Percentiles rank a stretch among this genome's conserved stretches.
Conservation (phyloP, 805 yeast genomes). For the Candida railenensis region DNA sequence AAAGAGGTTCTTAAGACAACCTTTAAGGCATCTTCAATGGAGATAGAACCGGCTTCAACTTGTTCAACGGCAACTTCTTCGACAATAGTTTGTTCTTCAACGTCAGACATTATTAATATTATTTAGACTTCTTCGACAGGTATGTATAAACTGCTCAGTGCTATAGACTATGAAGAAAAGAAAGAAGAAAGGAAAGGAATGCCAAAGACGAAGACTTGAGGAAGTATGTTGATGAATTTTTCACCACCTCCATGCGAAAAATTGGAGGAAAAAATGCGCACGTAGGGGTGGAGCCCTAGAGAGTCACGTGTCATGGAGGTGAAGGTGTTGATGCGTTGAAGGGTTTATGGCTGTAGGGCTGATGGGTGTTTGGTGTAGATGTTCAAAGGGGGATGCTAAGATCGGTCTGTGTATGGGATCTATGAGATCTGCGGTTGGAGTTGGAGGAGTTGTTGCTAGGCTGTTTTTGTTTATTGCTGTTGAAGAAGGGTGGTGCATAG, state of each 20-base stretch:
- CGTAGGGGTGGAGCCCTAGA: slow-evolving; percentile 18
- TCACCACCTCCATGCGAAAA: not conserved
- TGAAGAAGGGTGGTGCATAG: too few species aligned
- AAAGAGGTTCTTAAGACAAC: slow-evolving; percentile 97
- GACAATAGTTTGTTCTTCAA: slow-evolving; percentile 81
- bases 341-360: too few species aligned
- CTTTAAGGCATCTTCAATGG: slow-evolving; percentile 98
- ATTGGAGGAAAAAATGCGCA: not conserved
- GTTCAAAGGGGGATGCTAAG: too few species aligned
- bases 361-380: too few species aligned
- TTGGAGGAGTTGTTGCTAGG: too few species aligned
- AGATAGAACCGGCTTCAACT: slow-evolving; percentile 84
- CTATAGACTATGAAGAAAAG: slow-evolving; percentile 16
- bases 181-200: slow-evolving; percentile 5
- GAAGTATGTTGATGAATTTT: slow-evolving; percentile 9
- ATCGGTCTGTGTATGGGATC: too few species aligned
- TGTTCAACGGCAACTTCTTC: slow-evolving; percentile 83
- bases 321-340: too few species aligned
- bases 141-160: slow-evolving; percentile 54
- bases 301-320: slow-evolving; percentile 4
- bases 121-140: slow-evolving; percentile 73
- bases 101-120: slow-evolving; percentile 77
- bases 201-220: slow-evolving; percentile 7
- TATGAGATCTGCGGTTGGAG: too few species aligned
- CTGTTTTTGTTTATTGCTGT: too few species aligned